These are phyloP conservation scores for Pseudocercospora pini-densiflorae DNA, from an alignment of 2,329 filamentous ascomycete species.

Conservation along the genomic window DNA sequence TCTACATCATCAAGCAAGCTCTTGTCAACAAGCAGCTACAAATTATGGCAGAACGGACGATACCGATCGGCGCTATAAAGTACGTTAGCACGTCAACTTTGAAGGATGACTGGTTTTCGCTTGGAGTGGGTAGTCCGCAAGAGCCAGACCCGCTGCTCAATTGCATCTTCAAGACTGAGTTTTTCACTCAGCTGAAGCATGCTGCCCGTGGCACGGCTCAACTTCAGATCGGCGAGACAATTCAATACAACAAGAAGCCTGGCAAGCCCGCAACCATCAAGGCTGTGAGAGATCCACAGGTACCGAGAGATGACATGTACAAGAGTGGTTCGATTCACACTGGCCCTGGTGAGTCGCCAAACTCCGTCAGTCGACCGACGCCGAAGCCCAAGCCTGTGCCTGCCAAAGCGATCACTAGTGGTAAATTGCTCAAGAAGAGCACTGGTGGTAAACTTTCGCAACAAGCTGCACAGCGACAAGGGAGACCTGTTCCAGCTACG, in stretches of 20 bases:
- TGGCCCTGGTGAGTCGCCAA: conserved; percentile 78
- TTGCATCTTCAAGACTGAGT: conserved; percentile 94
- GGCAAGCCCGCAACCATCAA: conserved; percentile 90
- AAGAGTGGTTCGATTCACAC: conserved; percentile 94
- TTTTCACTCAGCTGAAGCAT: conserved; percentile 88
- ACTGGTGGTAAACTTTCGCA: conserved; percentile 72
- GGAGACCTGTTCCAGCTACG: conserved; percentile 55
- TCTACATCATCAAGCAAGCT: conserved; percentile 86
- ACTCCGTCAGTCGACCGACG: conserved; percentile 79
- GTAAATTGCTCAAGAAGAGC: conserved; percentile 82
- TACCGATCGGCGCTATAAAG: conserved; percentile 87
- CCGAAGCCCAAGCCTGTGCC: conserved; percentile 86
- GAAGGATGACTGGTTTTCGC: conserved; percentile 95
- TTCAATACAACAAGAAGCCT: conserved; percentile 98
- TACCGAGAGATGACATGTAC: conserved; percentile 77
- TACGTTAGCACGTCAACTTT: conserved; percentile 79
- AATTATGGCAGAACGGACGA: conserved; percentile 78
- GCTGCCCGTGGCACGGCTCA: conserved; percentile 80
- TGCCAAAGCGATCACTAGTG: conserved; percentile 87
- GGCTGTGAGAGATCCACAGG: conserved; percentile 82
- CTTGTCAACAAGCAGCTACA: conserved; percentile 80
- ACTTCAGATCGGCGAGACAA: conserved; percentile 79
- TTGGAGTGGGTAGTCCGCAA: conserved; percentile 86
- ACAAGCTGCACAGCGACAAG: conserved; percentile 51
- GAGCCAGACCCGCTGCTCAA: conserved; percentile 92